Base-by-base conservation (phyloP, 306 rosid species). In the Sechiopsis laciniata region DNA sequence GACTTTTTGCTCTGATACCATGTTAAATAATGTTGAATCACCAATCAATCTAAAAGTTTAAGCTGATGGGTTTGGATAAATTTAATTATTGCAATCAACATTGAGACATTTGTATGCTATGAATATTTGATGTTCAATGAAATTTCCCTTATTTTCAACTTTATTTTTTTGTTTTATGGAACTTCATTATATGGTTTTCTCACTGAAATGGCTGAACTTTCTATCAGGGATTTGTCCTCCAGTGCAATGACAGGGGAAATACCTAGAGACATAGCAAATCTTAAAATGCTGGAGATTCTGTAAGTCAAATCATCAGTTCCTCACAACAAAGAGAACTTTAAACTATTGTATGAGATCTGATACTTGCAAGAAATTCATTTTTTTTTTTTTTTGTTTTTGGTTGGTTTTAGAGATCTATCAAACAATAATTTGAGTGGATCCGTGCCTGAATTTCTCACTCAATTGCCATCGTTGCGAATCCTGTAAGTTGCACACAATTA, bases 351-450 rank as follows among this genome's bases (percentile, higher is more conserved):
- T 45, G n/a, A 14, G 42, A 24, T 22, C 29, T 5, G 24, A 60
- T 24, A 12, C 42, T 8, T 24, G 42, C 66, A 22, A 17, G 64
- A 22, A 68, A 6, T 40, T 40, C 46, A 6, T 6, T 40, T 7
- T 40, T 37, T 37, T 37, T 37, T 37, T 5, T 32, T 32, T 2
- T 21, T 19, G 13, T 14, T 5, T 70, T 72, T 68, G 45, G 24
- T 24, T 63, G 16, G 50, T 77, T 72, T 29, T 81, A 85, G 89
- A 80, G 87, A 81, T 83, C 51, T 83, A 70, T 85, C 87, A 66
- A 50, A 79, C 74, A 85, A 85, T 75, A 77, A 11, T 32, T 75
- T 85, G 32, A 75, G 71, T 2, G 88, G 88, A 68, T 12, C 68
- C 15, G 46, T 86, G 16, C 88, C 88, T 13, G 83, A 76, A 21